phyloP scores from a whole-genome alignment of 1,284 basidiomycete species.

The Afroboletus lepidellus region DNA sequence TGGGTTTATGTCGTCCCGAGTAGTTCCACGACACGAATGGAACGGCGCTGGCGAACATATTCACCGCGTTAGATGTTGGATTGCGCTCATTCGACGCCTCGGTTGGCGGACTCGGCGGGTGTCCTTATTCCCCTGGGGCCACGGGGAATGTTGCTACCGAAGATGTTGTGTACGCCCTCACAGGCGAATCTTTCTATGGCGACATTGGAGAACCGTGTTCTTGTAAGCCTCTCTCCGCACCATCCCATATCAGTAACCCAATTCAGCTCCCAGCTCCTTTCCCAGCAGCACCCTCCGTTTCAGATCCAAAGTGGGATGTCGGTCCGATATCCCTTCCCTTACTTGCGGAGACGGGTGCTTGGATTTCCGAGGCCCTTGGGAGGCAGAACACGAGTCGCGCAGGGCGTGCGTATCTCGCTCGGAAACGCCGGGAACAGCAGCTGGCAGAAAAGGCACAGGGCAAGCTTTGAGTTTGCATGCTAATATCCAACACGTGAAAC shows the following conservation, averaged over 20 bases:
- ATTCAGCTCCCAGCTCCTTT: conserved; percentile 7
- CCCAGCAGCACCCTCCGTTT: background rate
- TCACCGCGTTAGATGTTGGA: conserved; percentile 62
- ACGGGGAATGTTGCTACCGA: conserved; percentile 94
- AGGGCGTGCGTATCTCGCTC: conserved; percentile 73
- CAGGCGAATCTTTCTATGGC: conserved; percentile 38
- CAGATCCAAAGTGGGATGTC: conserved; percentile 55
- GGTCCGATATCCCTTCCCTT: conserved; percentile 61
- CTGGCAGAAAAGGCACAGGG: conserved; percentile 23
- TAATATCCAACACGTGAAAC: background rate
- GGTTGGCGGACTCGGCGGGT: conserved; percentile 88
- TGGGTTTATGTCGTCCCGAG: conserved; percentile 1
- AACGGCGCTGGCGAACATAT: conserved; percentile 72
- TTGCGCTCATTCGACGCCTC: conserved; percentile 73
- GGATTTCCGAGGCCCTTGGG: conserved; percentile 72
- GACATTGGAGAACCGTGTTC: conserved; percentile 22
- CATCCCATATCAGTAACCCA: background rate
- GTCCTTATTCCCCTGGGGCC: conserved; percentile 93
- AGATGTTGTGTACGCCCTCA: conserved; percentile 84
- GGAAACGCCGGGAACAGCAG: conserved; percentile 38
- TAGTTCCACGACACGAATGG: conserved; percentile 94
- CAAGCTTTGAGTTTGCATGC: conserved; percentile 3
- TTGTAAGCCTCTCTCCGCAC: conserved; percentile 12
- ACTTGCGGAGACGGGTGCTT: conserved; percentile 75
- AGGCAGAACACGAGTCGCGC: conserved; percentile 78